Base-by-base conservation (phyloP, 1,139 yeast species). In the Geotrichum carabidarum region DNA sequence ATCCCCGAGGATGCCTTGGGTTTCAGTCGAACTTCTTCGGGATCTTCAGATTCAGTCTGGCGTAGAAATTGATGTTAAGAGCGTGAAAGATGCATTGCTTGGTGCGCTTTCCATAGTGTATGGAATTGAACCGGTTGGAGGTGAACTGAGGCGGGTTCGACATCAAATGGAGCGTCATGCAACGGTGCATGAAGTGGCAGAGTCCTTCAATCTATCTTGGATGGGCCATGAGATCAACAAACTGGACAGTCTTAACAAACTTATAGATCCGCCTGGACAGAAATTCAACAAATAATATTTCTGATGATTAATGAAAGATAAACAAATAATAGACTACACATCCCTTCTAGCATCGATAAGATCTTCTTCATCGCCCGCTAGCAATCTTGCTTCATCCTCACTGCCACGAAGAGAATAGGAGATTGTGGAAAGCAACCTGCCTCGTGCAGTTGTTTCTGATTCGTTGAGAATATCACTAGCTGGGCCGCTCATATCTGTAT, bases 51-150 rank as follows among this genome's bases (percentile, higher is more conserved):
- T 15, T n/a, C 38, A 42, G 12, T 15, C 40, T n/a, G 46, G 42
- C n/a, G 48, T 55, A 32, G 34, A 43, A 4, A 32, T 46, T 18
- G 51, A 49, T 12, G 53, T 42, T 2, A 47, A 44, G 2, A 41
- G 47, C 4, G 43, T 86, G 86, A 45, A 81, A 66, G 42, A 82
- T 82, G 55, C 40, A 6, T 38, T 52, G 12, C 35, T 41, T 7
- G 17, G 43, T 18, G 49, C 48, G 5, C 43, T 40, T n/a, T 42
- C 51, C 11, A 35, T 15, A 8, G 48, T 52, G 1, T 48, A 52
- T 40, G 44, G 44, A 9, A n/a, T 15, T 6, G 45, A 38, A 14
- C 43, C 48, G 35, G 51, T 41, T 12, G 17, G 34, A 1, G 55
- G 51, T n/a, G 55, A 52, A 15, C 3, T 52, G 27, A 43, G 34